Conservation (phyloP, 2,329 filamentous ascomycete species). For the Huntiella bhutanensis region DNA sequence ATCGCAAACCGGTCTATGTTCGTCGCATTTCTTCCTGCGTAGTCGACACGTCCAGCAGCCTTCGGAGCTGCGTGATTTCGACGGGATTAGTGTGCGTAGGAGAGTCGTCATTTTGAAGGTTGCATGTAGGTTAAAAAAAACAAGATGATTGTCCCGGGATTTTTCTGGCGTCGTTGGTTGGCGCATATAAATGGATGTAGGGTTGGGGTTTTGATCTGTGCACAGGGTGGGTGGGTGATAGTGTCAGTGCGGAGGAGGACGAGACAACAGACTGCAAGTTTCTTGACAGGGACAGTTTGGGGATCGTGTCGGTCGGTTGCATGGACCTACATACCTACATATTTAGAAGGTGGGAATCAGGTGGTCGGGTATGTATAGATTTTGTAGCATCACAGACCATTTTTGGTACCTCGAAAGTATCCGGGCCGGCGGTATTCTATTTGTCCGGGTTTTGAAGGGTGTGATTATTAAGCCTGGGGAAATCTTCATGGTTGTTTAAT, state of each 20-base stretch:
- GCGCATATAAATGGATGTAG: background rate
- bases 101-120: conserved; percentile 4
- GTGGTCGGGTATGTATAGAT: too few species aligned
- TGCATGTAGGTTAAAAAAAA: background rate
- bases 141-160: background rate
- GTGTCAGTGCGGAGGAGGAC: background rate
- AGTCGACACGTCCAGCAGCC: conserved; percentile 44
- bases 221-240: background rate
- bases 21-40: conserved; percentile 43
- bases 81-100: conserved; percentile 10
- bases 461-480: too few species aligned
- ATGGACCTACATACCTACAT: too few species aligned
- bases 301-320: background rate
- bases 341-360: too few species aligned
- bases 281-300: background rate
- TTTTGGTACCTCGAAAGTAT: too few species aligned
- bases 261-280: background rate
- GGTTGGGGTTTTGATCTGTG: background rate
- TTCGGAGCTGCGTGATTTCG: conserved; percentile 11
- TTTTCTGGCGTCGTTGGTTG: background rate
- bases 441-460: too few species aligned
- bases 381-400: too few species aligned
- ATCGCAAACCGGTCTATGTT: conserved; percentile 31
- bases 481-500: too few species aligned
- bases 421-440: too few species aligned